Percentiles rank a stretch among this genome's conserved stretches.
Evolutionary conservation across 2,329 filamentous ascomycete species (phyloP).

Genomic region (Aureobasidium namibiae): DNA sequence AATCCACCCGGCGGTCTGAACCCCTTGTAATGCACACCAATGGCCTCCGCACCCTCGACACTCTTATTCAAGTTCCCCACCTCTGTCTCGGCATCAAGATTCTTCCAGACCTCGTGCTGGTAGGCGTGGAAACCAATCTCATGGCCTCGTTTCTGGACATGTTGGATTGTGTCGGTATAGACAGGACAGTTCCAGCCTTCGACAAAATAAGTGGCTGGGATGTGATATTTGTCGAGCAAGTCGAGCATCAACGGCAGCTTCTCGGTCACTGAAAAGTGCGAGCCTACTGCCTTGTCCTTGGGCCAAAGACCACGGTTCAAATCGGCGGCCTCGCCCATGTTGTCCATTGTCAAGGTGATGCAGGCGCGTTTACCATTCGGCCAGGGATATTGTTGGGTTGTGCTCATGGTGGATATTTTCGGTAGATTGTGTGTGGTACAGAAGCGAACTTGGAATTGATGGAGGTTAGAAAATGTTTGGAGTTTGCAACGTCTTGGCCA

Average conservation of each 20-base stretch:
- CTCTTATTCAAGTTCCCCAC: slow-evolving; percentile 22
- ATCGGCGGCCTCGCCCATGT: slow-evolving; percentile 29
- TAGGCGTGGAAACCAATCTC: slow-evolving; percentile 28
- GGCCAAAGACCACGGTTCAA: slow-evolving; percentile 25
- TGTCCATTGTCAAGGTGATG: slow-evolving; percentile 26
- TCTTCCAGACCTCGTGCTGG: slow-evolving; percentile 27
- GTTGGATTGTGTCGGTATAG: slow-evolving; percentile 19
- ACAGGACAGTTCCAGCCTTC: slow-evolving; percentile 25
- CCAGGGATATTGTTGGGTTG: slow-evolving; percentile 18
- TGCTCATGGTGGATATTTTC: not conserved
- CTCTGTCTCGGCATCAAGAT: slow-evolving; percentile 19
- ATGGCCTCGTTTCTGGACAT: slow-evolving; percentile 21
- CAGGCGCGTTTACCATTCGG: slow-evolving; percentile 21
- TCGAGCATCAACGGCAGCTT: slow-evolving; percentile 23
- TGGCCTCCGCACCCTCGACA: slow-evolving; percentile 19
- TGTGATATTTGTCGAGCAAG: slow-evolving; percentile 21
- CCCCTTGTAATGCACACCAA: slow-evolving; percentile 20
- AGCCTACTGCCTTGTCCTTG: slow-evolving; percentile 19
- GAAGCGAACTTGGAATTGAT: not conserved
- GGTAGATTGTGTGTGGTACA: not conserved
- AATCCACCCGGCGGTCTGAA: slow-evolving; percentile 27
- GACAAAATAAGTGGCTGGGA: slow-evolving; percentile 26
- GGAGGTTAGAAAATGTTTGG: not conserved
- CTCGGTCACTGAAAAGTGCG: slow-evolving; percentile 23
- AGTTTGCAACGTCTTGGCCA: not conserved